phyloP scores from a whole-genome alignment of 2,329 filamentous ascomycete genomes.

The Xylaria sp. region DNA sequence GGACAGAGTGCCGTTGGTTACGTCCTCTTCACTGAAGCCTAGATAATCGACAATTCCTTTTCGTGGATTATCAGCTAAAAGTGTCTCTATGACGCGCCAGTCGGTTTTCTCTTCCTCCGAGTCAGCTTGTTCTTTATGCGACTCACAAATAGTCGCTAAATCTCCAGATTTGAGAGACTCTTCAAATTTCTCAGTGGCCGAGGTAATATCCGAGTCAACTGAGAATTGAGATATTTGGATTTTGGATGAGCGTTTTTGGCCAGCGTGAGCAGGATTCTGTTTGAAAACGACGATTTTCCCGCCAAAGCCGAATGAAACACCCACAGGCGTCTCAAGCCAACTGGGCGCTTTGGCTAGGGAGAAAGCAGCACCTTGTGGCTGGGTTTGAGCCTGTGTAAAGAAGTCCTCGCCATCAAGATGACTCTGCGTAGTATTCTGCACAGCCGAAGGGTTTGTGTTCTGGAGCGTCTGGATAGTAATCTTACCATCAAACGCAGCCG shows the following conservation, averaged over 20 bases:
- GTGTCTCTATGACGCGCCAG: constrained; percentile 92
- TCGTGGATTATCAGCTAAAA: constrained; percentile 86
- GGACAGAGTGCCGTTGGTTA: constrained; percentile 60
- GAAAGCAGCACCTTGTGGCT: constrained; percentile 91
- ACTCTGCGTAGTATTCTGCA: constrained; percentile 72
- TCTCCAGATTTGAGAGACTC: constrained; percentile 81
- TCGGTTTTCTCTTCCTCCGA: constrained; percentile 94
- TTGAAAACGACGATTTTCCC: constrained; percentile 87
- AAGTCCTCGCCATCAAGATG: constrained; percentile 92
- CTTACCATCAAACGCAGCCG: constrained; percentile 96
- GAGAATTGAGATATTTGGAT: constrained; percentile 88
- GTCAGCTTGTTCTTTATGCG: constrained; percentile 77
- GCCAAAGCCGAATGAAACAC: constrained; percentile 93
- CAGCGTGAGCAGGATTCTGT: constrained; percentile 65
- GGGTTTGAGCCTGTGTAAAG: constrained; percentile 91
- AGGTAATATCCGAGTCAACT: constrained; percentile 85
- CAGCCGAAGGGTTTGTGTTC: constrained; percentile 84
- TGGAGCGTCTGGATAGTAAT: constrained; percentile 94
- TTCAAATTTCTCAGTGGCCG: constrained; percentile 87
- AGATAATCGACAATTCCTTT: constrained; percentile 88
- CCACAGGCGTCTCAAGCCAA: constrained; percentile 87
- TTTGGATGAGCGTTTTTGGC: constrained; percentile 76
- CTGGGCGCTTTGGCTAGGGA: constrained; percentile 85
- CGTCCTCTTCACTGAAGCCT: constrained; percentile 77
- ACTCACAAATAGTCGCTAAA: constrained; percentile 80